Evolutionary conservation across 1,284 basidiomycete genomes (phyloP).

Genomic region (Apiotrichum domesticum): DNA sequence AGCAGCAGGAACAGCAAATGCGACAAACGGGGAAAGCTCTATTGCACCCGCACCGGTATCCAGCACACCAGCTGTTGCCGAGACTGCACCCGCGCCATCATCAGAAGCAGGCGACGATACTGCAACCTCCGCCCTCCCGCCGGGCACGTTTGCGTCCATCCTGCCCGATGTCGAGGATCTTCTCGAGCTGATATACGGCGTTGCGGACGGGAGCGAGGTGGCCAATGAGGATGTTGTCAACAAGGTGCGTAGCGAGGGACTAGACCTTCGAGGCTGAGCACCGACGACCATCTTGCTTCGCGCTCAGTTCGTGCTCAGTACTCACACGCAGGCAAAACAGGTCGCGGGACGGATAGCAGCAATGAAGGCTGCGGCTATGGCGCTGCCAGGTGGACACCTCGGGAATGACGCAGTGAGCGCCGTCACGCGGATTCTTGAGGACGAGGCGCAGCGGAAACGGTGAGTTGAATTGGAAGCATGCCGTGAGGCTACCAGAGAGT

Average conservation of each 20-base stretch:
- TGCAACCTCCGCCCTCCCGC: background rate
- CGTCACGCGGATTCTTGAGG: conserved; percentile 9
- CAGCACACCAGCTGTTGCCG: too few relatives aligned
- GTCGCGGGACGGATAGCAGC: conserved; percentile 1
- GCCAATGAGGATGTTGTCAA: conserved; percentile 5
- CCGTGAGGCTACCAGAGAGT: too few relatives aligned
- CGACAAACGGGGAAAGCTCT: too few relatives aligned
- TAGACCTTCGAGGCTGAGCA: too few relatives aligned
- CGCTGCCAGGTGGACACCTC: conserved; percentile 15
- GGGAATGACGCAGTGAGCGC: conserved; percentile 4
- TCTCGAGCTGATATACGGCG: conserved; percentile 9
- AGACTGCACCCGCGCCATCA: too few relatives aligned
- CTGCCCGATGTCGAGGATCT: conserved; percentile 14
- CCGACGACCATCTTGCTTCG: background rate
- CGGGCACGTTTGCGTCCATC: conserved; percentile 13
- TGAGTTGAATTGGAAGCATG: background rate
- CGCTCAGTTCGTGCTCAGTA: background rate
- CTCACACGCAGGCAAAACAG: conserved; percentile 10
- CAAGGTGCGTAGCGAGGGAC: conserved; percentile 5
- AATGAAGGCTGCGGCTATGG: conserved; percentile 8
- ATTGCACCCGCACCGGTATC: too few relatives aligned
- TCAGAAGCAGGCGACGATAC: background rate
- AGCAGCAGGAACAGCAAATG: too few relatives aligned
- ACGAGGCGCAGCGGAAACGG: conserved; percentile 7
- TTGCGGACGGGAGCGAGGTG: conserved; percentile 6